Base-by-base conservation (phyloP, 768 basidiomycete genomes). In the Rubroboletus pulcherrimus region DNA sequence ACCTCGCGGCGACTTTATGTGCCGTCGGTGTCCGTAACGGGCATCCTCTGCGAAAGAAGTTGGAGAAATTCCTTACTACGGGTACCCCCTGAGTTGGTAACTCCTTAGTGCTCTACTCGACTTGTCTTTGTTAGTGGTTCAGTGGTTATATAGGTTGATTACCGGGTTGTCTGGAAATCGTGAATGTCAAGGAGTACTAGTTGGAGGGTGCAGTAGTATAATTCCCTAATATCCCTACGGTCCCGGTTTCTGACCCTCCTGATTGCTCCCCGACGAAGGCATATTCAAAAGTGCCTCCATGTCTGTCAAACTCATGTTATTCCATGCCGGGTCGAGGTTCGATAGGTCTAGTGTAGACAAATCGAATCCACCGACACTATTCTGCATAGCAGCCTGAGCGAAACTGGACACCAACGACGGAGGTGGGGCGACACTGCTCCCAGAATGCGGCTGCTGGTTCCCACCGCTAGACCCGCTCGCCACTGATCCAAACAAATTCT, bases 11-110 rank as follows among this genome's bases (percentile, higher is more conserved):
- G 10, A 72, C 76, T 29, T 69, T 90, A 61, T 74, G 76, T 55
- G 70, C 73, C 38, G 73, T 78, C 30, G 88, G 88, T 19, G 73
- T 90, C 39, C 82, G 80, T 29, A 68, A 75, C 34, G 83, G 85
- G 55, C 86, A 89, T 66, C 77, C 82, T n/a, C 73, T 90, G 50
- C 81, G 86, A 47, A 89, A 83, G 71, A 84, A 77, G 63, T 62
- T 90, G 55, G 84, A 85, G 54, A 89, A 82, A 67, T 84, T 77
- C 64, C 57, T 79, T 19, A 53, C 57, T 21, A 64, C 60, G 17
- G 57, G 60, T 15, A 53, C 29, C 21, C 57, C 55, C 7, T 57
- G 49, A 60, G 44, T 44, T 19, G 19, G n/a, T 14, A 19, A 38
- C 5, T 43, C n/a, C 31, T 12, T 43, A 38, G 21, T 11, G 12